A percentile compares a stretch with the other conserved stretches of the same genome.
These are phyloP conservation scores for Neurospora sp. DNA, from an alignment of 495 filamentous ascomycete genomes.

Conservation along the genomic window DNA sequence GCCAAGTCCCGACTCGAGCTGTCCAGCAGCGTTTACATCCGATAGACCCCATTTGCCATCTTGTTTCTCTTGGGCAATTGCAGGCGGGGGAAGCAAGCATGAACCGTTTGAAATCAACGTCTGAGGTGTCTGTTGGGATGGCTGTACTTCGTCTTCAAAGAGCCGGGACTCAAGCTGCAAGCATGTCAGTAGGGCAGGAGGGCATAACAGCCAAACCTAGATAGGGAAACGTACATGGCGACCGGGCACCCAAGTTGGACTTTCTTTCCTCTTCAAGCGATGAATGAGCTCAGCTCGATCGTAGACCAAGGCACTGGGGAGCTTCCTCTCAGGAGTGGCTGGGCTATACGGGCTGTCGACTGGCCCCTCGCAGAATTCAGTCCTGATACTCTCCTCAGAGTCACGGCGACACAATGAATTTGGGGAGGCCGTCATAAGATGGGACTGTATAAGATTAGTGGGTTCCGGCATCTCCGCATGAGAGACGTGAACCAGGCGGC, in stretches of 20 bases:
- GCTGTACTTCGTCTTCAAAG: conserved; percentile 15
- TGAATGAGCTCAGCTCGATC: conserved; percentile 75
- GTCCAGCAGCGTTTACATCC: conserved; percentile 13
- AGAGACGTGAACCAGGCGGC: conserved; percentile 1
- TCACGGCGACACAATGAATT: conserved; percentile 20
- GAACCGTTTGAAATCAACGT: conserved; percentile 24
- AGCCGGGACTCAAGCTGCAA: conserved; percentile 32
- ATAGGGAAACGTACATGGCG: conserved; percentile 45
- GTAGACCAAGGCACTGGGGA: conserved; percentile 21
- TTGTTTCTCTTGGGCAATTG: conserved; percentile 33
- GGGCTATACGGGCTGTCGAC: conserved; percentile 30
- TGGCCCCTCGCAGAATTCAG: conserved; percentile 48
- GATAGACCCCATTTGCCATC: conserved; percentile 10
- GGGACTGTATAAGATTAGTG: conserved; percentile 10
- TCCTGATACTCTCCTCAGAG: conserved; percentile 45
- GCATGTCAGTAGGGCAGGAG: background rate
- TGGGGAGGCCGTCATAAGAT: conserved; percentile 1
- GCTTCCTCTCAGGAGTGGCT: conserved; percentile 19
- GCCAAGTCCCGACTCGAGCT: conserved; percentile 37
- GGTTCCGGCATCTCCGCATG: conserved; percentile 1
- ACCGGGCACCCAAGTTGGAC: conserved; percentile 62
- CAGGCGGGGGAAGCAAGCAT: conserved; percentile 27
- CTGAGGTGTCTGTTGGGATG: conserved; percentile 28
- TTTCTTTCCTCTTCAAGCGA: conserved; percentile 71
- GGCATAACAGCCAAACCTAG: background rate